These are phyloP conservation scores for Paramecium sexaurelia DNA, from an alignment of 73 alveolate genomes.

Conservation along the genomic window DNA sequence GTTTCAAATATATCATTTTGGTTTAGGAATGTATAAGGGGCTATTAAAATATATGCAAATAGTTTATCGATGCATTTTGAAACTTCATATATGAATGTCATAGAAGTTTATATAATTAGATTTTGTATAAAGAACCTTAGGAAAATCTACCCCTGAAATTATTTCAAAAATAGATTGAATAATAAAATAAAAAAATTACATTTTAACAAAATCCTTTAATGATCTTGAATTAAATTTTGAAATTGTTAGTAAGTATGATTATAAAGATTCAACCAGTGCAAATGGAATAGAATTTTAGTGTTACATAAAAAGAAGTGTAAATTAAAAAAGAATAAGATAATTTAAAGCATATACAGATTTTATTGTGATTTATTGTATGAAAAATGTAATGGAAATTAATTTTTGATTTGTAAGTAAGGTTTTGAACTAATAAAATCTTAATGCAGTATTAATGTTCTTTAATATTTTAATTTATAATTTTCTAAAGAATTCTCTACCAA, in stretches of 20 bases:
- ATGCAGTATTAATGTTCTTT: not conserved
- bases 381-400: not conserved
- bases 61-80: not conserved
- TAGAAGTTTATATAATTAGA: not conserved
- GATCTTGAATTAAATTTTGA: not conserved
- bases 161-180: not conserved
- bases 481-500: not conserved
- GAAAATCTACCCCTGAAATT: not conserved
- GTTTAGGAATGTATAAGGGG: not conserved
- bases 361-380: not conserved
- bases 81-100: not conserved
- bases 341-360: too few relatives aligned
- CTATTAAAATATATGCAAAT: not conserved
- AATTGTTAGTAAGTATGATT: not conserved
- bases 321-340: too few relatives aligned
- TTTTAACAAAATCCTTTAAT: not conserved
- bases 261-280: not conserved
- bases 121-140: not conserved
- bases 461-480: not conserved
- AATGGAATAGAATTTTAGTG: not conserved
- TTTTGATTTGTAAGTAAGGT: slow-evolving; percentile 6
- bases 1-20: not conserved
- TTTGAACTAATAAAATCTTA: not conserved
- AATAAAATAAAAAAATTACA: too few relatives aligned
- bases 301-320: too few relatives aligned